Base-by-base conservation (phyloP, 768 basidiomycete genomes). In the Tricholoma flavovirens region DNA sequence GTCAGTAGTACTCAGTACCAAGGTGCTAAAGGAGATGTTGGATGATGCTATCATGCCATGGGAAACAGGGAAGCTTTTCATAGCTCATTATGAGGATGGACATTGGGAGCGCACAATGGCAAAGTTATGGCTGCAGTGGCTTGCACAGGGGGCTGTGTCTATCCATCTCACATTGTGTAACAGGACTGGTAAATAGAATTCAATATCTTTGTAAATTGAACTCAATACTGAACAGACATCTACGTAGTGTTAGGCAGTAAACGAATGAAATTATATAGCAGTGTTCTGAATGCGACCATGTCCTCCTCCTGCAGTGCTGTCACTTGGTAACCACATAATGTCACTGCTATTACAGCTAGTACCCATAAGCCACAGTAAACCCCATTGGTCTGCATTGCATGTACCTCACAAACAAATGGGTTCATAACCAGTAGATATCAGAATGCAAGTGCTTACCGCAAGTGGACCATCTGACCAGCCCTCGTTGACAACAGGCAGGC, bases 311-410 rank as follows among this genome's bases (percentile, higher is more conserved):
- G 21, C 33, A 38, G 33, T 24, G 21, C 51, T n/a, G 19, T 36
- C 51, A 51, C 33, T 36, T 51, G 51, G 35, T 38, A 51, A 36
- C 35, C 35, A 12, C n/a, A 19, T 12, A 51, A 38, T 36, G 15
- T 12, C 21, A 33, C 51, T n/a, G 24, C 33, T 51, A 51, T 33
- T 35, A 19, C 38, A 40, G 51, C 51, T 24, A 38, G 51, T 22
- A 51, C 51, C 33, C 33, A 51, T 35, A 51, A 36, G 51, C 51
- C 51, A 17, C 51, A 51, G 38, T 51, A 33, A 51, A 36, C 35
- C 21, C 51, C 35, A 24, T 51, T 51, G 3, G 51, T 51, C 38
- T 51, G 51, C 33, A 51, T 40, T 9, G 15, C 12, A 15, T 26
- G 12, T 46, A 46, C 45, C 45, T 46, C 45, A 46, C 45, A 46